Conservation (phyloP, 495 filamentous ascomycete genomes). For the Bombardia bombarda region DNA sequence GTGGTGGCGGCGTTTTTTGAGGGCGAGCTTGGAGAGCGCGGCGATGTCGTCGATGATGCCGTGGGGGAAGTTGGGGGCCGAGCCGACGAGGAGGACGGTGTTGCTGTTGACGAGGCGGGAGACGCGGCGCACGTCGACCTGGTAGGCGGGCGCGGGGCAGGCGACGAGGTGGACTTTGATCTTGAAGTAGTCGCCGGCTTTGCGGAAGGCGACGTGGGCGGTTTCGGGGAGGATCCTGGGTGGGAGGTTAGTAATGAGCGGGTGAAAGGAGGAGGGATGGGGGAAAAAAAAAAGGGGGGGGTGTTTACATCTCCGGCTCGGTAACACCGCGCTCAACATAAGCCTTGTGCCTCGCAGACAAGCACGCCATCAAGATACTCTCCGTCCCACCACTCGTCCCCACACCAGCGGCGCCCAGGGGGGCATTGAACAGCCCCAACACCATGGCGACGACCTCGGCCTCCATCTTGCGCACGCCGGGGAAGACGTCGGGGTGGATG, state of each 20-base stretch:
- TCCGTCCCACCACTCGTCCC: conserved; percentile 92
- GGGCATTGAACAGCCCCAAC: conserved; percentile 84
- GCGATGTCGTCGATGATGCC: conserved; percentile 95
- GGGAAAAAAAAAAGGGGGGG: neutral
- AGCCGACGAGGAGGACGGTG: conserved; percentile 92
- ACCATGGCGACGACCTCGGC: conserved; percentile 98
- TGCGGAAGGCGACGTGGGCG: conserved; percentile 91
- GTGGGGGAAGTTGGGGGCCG: conserved; percentile 95
- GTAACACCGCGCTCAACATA: conserved; percentile 75
- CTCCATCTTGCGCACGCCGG: conserved; percentile 98
- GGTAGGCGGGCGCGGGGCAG: conserved; percentile 77
- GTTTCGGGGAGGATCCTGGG: conserved; percentile 85
- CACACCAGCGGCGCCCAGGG: conserved; percentile 72
- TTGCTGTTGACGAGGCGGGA: conserved; percentile 88
- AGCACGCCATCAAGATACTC: conserved; percentile 89
- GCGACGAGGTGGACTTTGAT: conserved; percentile 89
- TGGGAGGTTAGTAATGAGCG: conserved; percentile 1
- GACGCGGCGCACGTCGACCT: conserved; percentile 69
- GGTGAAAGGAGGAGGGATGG: neutral
- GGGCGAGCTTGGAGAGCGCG: conserved; percentile 73
- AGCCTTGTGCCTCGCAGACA: conserved; percentile 83
- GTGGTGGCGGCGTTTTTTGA: conserved; percentile 61
- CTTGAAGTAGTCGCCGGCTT: conserved; percentile 89
- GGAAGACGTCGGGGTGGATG: conserved; percentile 98
- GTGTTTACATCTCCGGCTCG: conserved; percentile 83